Evolutionary conservation across 345 rosid genomes (phyloP), one percentile per base, ranked within the genome.

Genomic region (Bruguiera parviflora): DNA sequence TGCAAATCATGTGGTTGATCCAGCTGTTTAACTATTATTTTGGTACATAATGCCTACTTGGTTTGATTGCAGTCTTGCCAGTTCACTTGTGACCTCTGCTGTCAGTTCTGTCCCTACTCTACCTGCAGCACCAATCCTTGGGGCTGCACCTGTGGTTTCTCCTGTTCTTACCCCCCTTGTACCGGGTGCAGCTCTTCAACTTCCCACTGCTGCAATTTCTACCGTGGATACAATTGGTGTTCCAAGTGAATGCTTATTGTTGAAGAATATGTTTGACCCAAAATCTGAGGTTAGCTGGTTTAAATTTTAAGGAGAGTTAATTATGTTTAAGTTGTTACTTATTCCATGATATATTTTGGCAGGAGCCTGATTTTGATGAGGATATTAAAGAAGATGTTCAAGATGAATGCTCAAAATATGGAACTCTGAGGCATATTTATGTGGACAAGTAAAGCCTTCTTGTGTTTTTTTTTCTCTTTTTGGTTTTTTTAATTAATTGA

Each of bases 251-350:
- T 93, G 92, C 74, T 64, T 93, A 33, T 61, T 93, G 55, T 80
- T 93, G 77, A 93, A 91, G 84, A 93, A 93, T 70, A 89, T 93
- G 98, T 93, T 93, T 85, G 98, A 93, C 84, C 91, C 98, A 27
- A 80, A 68, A 20, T 15, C 71, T 58, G 98, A 93, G 98, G 98
- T 93, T 63, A 2, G 68, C 18, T 28, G 15, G 21, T 18, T 51
- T 19, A 16, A 28, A 8, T 5, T 21, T 67, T 63, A 21, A 16
- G 51, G 6, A 25, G 25, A 5, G 33, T 28, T n/a, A 20, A 9
- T 35, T 3, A 20, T 35, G 46, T 27, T 58, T 0, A n/a, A 6
- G 47, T 22, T 47, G 22, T 22, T 43, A 35, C 19, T 32, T 27
- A 27, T 8, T 37, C 63, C 27, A 1, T 39, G 6, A n/a, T 35